Base-by-base conservation (phyloP, 768 basidiomycete species). In the Glaciozyma antarctica region DNA sequence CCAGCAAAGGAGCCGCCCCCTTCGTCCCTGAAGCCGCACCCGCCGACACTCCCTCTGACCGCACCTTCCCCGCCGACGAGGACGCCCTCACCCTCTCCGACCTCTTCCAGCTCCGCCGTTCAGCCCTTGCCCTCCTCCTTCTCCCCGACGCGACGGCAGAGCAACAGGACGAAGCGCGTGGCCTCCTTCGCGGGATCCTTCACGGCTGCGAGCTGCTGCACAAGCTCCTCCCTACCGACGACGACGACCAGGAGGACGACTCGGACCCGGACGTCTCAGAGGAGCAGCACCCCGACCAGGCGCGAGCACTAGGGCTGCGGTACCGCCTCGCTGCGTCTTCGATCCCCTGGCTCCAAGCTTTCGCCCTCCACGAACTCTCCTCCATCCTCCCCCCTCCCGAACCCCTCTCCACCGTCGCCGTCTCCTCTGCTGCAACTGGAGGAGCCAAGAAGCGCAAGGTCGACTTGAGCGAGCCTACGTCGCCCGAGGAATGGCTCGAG, bases 31-130 rank as follows among this genome's bases (percentile, higher is more conserved):
- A 63, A 5, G 22, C 63, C 44, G 38, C 28, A 22, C n/a, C 47
- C 32, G 15, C 43, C 28, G n/a, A 53, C 48, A 52, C 24, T 61
- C 52, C 30, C 15, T 30, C 38, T n/a, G 68, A 61, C 15, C 62
- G 61, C 41, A 70, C 69, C 19, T 48, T 55, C 28, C 69, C 69
- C 2, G 66, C 65, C 60, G 69, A 71, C 59, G 63, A 71, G 22
- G 66, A 71, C 64, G 62, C 52, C n/a, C 51, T 71, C 5, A 71
- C 66, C n/a, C 12, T 71, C 26, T 17, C 26, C 9, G 69, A 71
- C 66, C 61, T 71, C 24, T 71, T 65, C 61, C 66, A 71, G 38
- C 58, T 71, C 15, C 65, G 69, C 19, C 51, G 44, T 15, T 51
- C 53, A 12, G 62, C 63, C 21, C n/a, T 62, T 56, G 63, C 64